Percentiles rank a stretch among this genome's conserved stretches.
Evolutionary conservation across 164 flowering plant genomes (phyloP).

Genomic region (Piper betle): DNA sequence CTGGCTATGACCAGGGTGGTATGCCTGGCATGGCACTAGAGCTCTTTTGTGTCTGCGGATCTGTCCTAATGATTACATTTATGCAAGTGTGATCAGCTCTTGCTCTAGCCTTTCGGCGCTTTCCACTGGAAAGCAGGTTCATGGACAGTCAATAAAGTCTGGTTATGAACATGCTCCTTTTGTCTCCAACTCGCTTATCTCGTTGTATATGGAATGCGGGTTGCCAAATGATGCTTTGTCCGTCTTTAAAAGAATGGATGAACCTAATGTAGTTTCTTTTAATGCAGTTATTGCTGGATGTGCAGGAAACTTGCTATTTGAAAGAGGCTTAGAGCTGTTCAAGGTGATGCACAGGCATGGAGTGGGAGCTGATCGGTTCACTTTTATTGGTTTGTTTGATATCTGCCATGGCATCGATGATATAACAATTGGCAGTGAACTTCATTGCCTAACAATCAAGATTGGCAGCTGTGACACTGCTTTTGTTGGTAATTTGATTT

Average conservation of each 20-base stretch:
- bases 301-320: constrained; percentile 29
- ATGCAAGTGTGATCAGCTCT: constrained; percentile 44
- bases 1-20: constrained; percentile 52
- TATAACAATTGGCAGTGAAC: constrained; percentile 19
- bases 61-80: constrained; percentile 48
- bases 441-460: constrained; percentile 48
- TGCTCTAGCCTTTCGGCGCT: constrained; percentile 27
- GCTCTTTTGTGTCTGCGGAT: constrained; percentile 24
- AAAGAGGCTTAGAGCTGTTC: constrained; percentile 35
- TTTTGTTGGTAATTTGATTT: constrained; percentile 49
- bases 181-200: constrained; percentile 58
- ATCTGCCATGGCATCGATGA: constrained; percentile 20
- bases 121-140: constrained; percentile 40
- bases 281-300: constrained; percentile 52
- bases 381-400: constrained; percentile 39
- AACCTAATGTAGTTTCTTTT: constrained; percentile 31
- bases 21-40: constrained; percentile 27
- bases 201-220: constrained; percentile 53
- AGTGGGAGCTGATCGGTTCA: constrained; percentile 40
- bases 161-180: constrained; percentile 30
- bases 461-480: constrained; percentile 27
- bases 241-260: constrained; percentile 11
- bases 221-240: constrained; percentile 30
- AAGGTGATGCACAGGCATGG: constrained; percentile 32
- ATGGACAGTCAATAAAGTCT: constrained; percentile 33